Base-by-base conservation (phyloP, 2,329 filamentous ascomycete genomes). In the Dichotomopilus funicola region DNA sequence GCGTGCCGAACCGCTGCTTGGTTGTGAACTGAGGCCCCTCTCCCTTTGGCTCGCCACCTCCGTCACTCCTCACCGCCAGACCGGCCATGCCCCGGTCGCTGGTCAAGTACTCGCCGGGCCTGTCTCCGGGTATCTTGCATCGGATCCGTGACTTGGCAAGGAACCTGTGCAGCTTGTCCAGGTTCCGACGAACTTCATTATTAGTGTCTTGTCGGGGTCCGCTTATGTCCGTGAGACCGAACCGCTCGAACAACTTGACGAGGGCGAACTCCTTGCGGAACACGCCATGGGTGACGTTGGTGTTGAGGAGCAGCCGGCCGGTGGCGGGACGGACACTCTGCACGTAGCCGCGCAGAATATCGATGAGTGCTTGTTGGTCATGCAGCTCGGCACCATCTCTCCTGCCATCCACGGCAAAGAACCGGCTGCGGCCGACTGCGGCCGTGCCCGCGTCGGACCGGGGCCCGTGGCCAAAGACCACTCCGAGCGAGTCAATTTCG, bases 321-420 rank as follows among this genome's bases (percentile, higher is more conserved):
- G 80, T 83, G 0, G 75, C 75, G 0, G 78, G 69, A 5, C 79
- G 77, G 2, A 76, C 72, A 36, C 78, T 81, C 62, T 80, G 77
- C 54, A 81, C 81, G 61, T 78, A 82, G 1, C 80, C 80, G 12
- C 79, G 75, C 1, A 77, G 67, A 35, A 78, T 72, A 6, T 69
- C 37, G 0, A 64, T 45, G 19, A 78, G 68, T 6, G 67, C 67
- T 0, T 62, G 63, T 0, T 4, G 34, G 36, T 4, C 35, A 6
- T 9, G 8, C 3, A 3, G 49, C 53, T 50, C 44, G 5, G 49
- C 64, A 51, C 53, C 49, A 31, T 33, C 59, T 0, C 31, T 61
- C 52, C 2, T 65, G 45, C 19, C 19, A 6, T 70, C 67, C 48
- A 75, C 64, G 0, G 78, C 72, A 59, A 82, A 82, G 60, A 77